phyloP scores from a whole-genome alignment of 495 filamentous ascomycete species.

The Tuber melanosporum region DNA sequence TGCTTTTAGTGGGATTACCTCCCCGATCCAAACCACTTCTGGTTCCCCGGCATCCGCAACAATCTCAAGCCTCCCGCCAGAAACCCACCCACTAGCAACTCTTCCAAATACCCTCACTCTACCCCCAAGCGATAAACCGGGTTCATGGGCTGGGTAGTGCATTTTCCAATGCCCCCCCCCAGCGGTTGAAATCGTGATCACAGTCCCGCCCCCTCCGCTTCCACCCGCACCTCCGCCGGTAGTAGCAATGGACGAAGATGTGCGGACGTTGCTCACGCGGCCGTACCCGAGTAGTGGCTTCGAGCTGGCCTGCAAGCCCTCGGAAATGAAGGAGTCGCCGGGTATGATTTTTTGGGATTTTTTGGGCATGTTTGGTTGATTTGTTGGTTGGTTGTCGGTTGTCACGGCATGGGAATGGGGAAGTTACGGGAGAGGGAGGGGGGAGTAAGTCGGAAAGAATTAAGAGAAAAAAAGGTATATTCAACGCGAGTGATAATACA shows the following conservation, averaged over 20 bases:
- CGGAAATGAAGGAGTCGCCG: background rate
- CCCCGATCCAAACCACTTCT: background rate
- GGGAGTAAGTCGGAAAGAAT: background rate
- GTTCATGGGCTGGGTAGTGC: background rate
- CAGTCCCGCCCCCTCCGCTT: background rate
- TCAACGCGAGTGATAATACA: slow-evolving; percentile 1
- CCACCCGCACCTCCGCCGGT: background rate
- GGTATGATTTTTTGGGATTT: background rate
- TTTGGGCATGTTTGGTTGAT: background rate
- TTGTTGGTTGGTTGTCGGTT: background rate
- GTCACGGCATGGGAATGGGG: background rate
- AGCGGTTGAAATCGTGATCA: background rate
- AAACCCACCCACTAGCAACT: background rate
- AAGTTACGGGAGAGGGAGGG: background rate
- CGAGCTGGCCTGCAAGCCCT: background rate
- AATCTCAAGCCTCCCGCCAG: background rate
- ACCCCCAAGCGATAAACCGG: background rate
- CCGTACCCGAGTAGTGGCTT: background rate
- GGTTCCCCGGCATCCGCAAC: background rate
- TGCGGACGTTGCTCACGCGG: background rate
- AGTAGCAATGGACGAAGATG: background rate
- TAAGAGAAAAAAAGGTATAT: slow-evolving; percentile 7
- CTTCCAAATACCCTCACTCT: background rate
- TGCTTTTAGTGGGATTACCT: background rate
- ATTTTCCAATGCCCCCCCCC: background rate